phyloP scores from a whole-genome alignment of 495 filamentous ascomycete species.

The Aspergillus funiculosus region DNA sequence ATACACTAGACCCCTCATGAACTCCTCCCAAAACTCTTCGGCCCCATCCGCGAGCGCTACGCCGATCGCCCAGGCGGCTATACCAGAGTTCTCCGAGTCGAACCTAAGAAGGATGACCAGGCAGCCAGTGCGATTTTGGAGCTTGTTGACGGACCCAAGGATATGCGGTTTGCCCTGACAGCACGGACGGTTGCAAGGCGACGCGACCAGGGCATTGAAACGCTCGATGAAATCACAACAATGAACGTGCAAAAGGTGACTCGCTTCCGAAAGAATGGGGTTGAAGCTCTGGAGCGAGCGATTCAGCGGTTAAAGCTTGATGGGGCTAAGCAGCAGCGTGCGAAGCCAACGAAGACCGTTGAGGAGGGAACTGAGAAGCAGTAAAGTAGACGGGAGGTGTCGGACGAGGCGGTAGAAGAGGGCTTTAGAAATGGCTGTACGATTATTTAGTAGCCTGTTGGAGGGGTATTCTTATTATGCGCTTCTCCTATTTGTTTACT shows the following conservation, averaged over 20 bases:
- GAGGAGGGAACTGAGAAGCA: background rate
- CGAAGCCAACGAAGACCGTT: background rate
- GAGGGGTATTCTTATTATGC: background rate
- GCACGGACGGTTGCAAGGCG: constrained; percentile 68
- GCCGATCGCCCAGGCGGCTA: constrained; percentile 79
- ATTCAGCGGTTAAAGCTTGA: constrained; percentile 54
- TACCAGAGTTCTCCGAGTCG: constrained; percentile 86
- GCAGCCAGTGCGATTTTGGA: constrained; percentile 89
- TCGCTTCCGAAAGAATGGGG: constrained; percentile 61
- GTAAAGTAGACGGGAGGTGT: background rate
- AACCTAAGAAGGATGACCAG: constrained; percentile 68
- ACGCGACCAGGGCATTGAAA: constrained; percentile 43
- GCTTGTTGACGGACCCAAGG: constrained; percentile 88
- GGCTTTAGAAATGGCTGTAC: background rate
- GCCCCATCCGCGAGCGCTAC: constrained; percentile 74
- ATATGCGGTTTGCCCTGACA: constrained; percentile 92
- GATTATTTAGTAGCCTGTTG: too few species aligned
- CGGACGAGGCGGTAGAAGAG: background rate
- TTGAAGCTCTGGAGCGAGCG: constrained; percentile 60
- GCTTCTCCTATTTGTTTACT: constrained; percentile 1
- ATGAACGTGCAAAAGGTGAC: constrained; percentile 85
- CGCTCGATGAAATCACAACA: constrained; percentile 61
- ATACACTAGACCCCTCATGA: constrained; percentile 50
- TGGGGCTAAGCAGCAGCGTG: background rate
- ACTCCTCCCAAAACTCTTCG: constrained; percentile 83